Base-by-base conservation (phyloP, 768 basidiomycete genomes). In the Lactarius hatsudake region DNA sequence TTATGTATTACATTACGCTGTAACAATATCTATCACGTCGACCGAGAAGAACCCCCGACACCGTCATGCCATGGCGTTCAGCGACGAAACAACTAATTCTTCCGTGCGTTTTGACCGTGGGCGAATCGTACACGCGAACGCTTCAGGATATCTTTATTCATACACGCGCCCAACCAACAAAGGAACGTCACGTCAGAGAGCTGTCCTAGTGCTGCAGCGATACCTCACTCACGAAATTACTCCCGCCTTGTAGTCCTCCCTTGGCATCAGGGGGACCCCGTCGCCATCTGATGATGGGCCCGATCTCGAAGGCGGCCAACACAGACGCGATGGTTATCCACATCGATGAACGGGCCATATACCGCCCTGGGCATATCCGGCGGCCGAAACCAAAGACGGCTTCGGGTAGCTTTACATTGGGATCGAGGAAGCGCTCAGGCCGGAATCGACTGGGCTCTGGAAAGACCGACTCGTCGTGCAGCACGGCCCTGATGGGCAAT, bases 71-170 rank as follows among this genome's bases (percentile, higher is more conserved):
- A n/a, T 28, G 26, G 59, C 51, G 26, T 38, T 63, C 51, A 40
- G n/a, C 30, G 67, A 56, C 3, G 64, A 13, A 5, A 56, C 38
- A 40, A 75, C 65, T 38, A 75, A 59, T 26, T 60, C 57, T 54
- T 64, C 60, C 28, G 65, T 58, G 4, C 34, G 57, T 15, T 56
- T 30, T 26, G 67, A 71, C 5, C 74, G 68, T 20, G 74, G 69
- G 34, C 62, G 65, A 53, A 75, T 75, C 17, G 30, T 26, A 58
- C 74, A 75, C 12, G 59, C 64, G 63, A 75, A 75, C 28, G 68
- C 61, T 30, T 66, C 69, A 17, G 74, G 67, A 51, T 71, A 65
- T 28, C 71, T 72, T 26, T 61, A 26, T 42, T 51, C 5, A 4
- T 12, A 13, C 18, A 18, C 55, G 32, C 18, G 15, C 38, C 10